Evolutionary conservation across 306 rosid species (phyloP).

Genomic region (Begonia fuchsioides): DNA sequence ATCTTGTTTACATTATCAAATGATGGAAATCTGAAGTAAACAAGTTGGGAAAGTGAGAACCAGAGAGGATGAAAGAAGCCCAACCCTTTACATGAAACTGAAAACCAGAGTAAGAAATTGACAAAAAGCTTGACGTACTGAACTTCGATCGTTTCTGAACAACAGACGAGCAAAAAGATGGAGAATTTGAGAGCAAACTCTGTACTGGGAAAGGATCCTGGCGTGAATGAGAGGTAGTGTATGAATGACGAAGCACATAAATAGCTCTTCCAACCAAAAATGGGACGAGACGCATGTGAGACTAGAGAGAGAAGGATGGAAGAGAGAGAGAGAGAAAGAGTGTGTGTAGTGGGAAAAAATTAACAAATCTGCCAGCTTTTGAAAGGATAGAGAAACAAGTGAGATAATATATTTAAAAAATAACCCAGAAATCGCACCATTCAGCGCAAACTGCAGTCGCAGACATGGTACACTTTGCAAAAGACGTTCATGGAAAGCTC

Average conservation of each 20-base stretch:
- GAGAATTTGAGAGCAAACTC: constrained; percentile 20
- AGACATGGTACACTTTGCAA: too few species aligned
- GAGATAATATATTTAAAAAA: too few species aligned
- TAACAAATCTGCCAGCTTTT: too few species aligned
- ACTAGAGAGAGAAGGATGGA: background rate
- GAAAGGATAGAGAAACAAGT: too few species aligned
- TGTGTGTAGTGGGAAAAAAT: too few species aligned
- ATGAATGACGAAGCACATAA: constrained; percentile 24
- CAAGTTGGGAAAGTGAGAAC: background rate
- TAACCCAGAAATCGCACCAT: too few species aligned
- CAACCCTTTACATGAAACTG: constrained; percentile 43
- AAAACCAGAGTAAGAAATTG: constrained; percentile 3
- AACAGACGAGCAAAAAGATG: constrained; percentile 12
- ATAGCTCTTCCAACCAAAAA: constrained; percentile 6
- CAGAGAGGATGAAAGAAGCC: constrained; percentile 11
- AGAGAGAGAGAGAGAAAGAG: constrained; percentile 5
- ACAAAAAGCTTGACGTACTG: constrained; percentile 15
- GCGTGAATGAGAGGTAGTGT: constrained; percentile 28
- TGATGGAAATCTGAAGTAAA: constrained; percentile 6
- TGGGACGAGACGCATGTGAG: constrained; percentile 3
- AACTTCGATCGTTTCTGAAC: constrained; percentile 9
- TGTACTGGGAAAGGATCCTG: constrained; percentile 9
- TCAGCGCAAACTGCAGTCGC: too few species aligned
- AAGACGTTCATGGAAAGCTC: too few species aligned
- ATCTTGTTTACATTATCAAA: constrained; percentile 48